Evolutionary conservation across 78 protist genomes (phyloP).

Genomic region (Blattamonas nauphoetae): DNA sequence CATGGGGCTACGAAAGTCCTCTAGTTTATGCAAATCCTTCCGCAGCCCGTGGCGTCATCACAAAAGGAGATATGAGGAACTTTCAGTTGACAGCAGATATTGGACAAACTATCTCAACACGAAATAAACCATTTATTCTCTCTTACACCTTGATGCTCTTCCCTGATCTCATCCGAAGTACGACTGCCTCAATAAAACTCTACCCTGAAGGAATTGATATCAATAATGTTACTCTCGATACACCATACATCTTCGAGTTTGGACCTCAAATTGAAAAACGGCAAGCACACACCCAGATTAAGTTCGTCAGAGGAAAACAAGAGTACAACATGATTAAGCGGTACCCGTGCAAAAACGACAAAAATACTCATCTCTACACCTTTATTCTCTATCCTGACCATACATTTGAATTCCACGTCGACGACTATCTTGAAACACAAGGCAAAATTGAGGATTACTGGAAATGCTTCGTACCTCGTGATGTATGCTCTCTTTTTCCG

Average conservation of each 20-base stretch:
- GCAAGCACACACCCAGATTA: slow-evolving; percentile 72
- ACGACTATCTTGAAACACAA: slow-evolving; percentile 32
- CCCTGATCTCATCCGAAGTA: slow-evolving; percentile 63
- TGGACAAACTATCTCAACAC: not conserved
- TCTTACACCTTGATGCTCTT: slow-evolving; percentile 79
- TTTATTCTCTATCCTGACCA: slow-evolving; percentile 76
- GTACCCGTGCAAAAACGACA: slow-evolving; percentile 50
- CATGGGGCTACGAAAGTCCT: not conserved
- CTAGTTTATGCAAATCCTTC: not conserved
- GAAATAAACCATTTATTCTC: slow-evolving; percentile 32
- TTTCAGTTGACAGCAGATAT: slow-evolving; percentile 1
- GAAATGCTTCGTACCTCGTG: not conserved
- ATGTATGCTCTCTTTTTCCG: not conserved
- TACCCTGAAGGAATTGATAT: slow-evolving; percentile 54
- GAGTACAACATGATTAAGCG: slow-evolving; percentile 64
- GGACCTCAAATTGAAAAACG: slow-evolving; percentile 84
- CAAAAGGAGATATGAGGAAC: not conserved
- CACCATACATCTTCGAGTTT: slow-evolving; percentile 65
- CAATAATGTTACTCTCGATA: slow-evolving; percentile 56
- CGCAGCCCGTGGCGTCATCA: not conserved
- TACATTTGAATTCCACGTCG: slow-evolving; percentile 78
- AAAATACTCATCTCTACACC: slow-evolving; percentile 89
- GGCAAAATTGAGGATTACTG: not conserved
- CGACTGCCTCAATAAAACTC: slow-evolving; percentile 77
- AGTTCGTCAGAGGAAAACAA: slow-evolving; percentile 59